Evolutionary conservation across 371 early-diverging fungal species (phyloP), one percentile per base, ranked within the genome.

Genomic region (Mucor circinelloides): DNA sequence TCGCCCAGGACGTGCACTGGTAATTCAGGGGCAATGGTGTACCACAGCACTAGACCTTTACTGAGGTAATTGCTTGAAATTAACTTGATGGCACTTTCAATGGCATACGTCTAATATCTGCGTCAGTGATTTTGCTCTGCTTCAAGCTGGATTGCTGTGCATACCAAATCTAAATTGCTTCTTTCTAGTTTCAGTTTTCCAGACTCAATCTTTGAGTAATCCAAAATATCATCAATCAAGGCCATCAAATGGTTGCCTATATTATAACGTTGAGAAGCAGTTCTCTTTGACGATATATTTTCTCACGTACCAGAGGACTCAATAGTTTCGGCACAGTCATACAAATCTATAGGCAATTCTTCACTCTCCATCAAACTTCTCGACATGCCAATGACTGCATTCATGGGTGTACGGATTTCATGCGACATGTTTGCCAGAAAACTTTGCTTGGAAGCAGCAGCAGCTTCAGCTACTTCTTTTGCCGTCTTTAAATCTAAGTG

Each of bases 351-450:
- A 61, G 83, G 80, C 36, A 87, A 54, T 15, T 74, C 72, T 40
- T 40, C 27, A 4, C 85, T 84, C 67, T 85, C 85, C 27, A 83
- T 79, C 13, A 87, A 60, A 13, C 82, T 66, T 2, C 84, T 80
- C 32, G 85, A 74, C 87, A 87, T 87, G 48, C 85, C 87, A 62
- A 84, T 84, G 42, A 87, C 85, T 44, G 85, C 87, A 46, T 83
- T 82, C 67, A 87, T 85, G 5, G 85, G 87, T 17, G 82, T 82
- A 0, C 80, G 74, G 36, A 82, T 69, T 40, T 87, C 87, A 63
- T 87, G 87, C 4, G 87, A 87, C 83, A 87, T 87, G 58, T 85
- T 87, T 60, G 87, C 87, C 63, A 87, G 67, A 67, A 87, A 85
- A 63, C 69, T 81, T 34, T 83, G 82, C 60, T 85, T 85, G 10